Base-by-base conservation (phyloP, 495 filamentous ascomycete genomes). In the Talaromyces wortmannii region DNA sequence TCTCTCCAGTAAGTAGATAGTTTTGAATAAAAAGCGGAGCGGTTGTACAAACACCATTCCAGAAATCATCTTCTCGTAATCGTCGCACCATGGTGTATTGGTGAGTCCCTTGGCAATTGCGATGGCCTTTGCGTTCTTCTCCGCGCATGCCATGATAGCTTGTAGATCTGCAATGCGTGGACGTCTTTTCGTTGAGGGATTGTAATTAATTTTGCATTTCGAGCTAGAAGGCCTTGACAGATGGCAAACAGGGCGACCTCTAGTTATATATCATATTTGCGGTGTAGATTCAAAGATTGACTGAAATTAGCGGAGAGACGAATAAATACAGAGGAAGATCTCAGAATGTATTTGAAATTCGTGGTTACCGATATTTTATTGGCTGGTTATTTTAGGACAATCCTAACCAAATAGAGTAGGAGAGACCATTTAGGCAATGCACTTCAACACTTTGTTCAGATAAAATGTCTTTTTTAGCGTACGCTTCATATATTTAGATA, bases 41-140 rank as follows among this genome's bases (percentile, higher is more conserved):
- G 50, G 13, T 6, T 53, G 48, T 15, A 49, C 64, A 49, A 57
- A 72, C 72, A 69, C 57, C 67, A 75, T 71, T 0, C 74, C 72
- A 2, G 71, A 75, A n/a, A 76, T 70, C 74, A 78, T 76, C 42
- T 74, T 70, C 57, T 75, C 74, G 53, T 73, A 75, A 45, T 74
- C 71, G 3, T 73, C 65, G 31, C 73, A 64, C 67, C 68, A 67
- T 1, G 72, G 72, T 7, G 68, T 55, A 45, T 70, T 56, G 11
- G 57, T 46, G 32, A 71, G 61, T 18, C 48, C 55, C 45, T 60
- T 67, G 8, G 69, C 68, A 47, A 55, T 54, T 31, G 59, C 66
- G 42, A 74, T 58, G 6, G 57, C 49, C 7, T 50, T 56, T 13
- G 57, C 31, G 52, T 68, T 63, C 53, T 73, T 74, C 30, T 68